phyloP scores from a whole-genome alignment of 139 green algal species.

The Chlamydomonas applanata region DNA sequence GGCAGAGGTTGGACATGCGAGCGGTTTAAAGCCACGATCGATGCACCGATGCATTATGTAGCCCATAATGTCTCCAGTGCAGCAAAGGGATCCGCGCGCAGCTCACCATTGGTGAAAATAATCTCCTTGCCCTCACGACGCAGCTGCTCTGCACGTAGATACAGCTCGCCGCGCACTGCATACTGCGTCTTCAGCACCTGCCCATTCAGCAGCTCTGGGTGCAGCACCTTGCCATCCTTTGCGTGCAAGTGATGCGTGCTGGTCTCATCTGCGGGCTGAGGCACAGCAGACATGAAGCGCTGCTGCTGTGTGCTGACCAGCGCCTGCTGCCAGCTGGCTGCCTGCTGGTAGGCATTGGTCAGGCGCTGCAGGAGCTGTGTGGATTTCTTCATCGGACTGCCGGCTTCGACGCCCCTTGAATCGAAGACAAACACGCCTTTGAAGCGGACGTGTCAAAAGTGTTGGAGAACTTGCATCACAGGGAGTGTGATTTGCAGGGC shows the following conservation, averaged over 20 bases:
- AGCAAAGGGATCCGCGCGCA: too few species aligned
- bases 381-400: too few species aligned
- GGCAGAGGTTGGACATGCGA: neutral
- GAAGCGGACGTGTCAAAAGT: too few species aligned
- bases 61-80: neutral
- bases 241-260: slow-evolving; percentile 5
- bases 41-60: neutral
- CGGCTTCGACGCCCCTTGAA: too few species aligned
- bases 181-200: slow-evolving; percentile 78
- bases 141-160: slow-evolving; percentile 82
- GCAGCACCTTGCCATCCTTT: slow-evolving; percentile 76
- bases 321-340: too few species aligned
- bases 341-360: too few species aligned
- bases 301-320: too few species aligned
- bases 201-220: slow-evolving; percentile 78
- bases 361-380: too few species aligned
- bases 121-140: slow-evolving; percentile 80
- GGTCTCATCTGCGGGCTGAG: slow-evolving; percentile 2
- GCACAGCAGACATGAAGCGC: too few species aligned
- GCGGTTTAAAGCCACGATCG: neutral
- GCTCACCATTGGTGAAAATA: slow-evolving; percentile 86
- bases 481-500: too few species aligned
- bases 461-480: too few species aligned
- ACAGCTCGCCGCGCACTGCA: slow-evolving; percentile 92
- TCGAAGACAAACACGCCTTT: too few species aligned